These are phyloP conservation scores for Cryptococcus sp. DNA, from an alignment of 1,284 basidiomycete genomes.

Conservation along the genomic window DNA sequence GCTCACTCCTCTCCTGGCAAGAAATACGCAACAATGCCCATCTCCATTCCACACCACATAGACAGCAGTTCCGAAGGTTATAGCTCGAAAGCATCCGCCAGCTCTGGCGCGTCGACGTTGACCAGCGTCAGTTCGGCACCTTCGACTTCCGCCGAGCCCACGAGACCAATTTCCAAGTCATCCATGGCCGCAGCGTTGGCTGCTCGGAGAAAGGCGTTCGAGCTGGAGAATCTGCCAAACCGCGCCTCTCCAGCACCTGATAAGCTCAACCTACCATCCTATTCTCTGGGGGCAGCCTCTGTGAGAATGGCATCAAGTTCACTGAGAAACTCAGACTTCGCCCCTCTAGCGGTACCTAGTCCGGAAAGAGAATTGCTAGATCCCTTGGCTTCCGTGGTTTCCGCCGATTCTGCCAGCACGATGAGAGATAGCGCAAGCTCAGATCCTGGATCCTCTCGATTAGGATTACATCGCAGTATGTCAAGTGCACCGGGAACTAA, in stretches of 20 bases:
- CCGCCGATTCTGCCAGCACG: conserved; percentile 57
- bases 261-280: conserved; percentile 36
- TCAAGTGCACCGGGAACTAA: conserved; percentile 23
- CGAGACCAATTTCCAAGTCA: conserved; percentile 4
- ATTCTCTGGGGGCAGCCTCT: conserved; percentile 68
- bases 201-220: conserved; percentile 27
- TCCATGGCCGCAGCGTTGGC: conserved; percentile 26
- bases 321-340: conserved; percentile 40
- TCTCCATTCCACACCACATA: background rate
- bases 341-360: conserved; percentile 75
- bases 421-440: conserved; percentile 34
- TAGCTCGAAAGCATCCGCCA: conserved; percentile 18
- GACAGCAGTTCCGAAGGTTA: conserved; percentile 12
- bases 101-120: conserved; percentile 18
- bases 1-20: conserved; percentile 31
- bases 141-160: conserved; percentile 15
- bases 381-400: conserved; percentile 61
- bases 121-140: conserved; percentile 29
- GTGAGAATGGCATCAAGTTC: conserved; percentile 69
- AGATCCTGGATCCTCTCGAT: conserved; percentile 34
- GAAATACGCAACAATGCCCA: conserved; percentile 15
- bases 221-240: conserved; percentile 26
- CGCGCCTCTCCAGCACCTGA: conserved; percentile 18
- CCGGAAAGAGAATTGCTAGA: conserved; percentile 84
- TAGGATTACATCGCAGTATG: conserved; percentile 37